Evolutionary conservation across 1,284 basidiomycete species (phyloP).

Genomic region (Sanghuangporus baumii): DNA sequence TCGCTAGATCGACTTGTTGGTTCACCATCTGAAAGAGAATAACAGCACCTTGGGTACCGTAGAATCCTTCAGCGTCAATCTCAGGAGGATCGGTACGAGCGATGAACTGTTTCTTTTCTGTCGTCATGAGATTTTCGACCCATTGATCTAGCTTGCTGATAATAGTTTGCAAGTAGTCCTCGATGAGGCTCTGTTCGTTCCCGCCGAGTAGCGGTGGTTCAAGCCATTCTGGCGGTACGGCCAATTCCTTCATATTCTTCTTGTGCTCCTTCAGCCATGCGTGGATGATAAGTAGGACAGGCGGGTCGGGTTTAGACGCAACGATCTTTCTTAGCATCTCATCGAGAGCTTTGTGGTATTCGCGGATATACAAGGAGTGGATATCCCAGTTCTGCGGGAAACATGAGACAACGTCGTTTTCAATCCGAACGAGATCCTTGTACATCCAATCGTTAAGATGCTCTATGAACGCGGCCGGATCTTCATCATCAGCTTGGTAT

Average conservation of each 20-base stretch:
- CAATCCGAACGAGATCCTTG: constrained; percentile 88
- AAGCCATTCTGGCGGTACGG: constrained; percentile 76
- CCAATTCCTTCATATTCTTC: constrained; percentile 90
- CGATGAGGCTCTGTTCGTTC: constrained; percentile 89
- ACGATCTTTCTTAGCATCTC: constrained; percentile 69
- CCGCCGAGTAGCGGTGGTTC: constrained; percentile 89
- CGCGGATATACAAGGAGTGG: constrained; percentile 77
- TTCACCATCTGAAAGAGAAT: constrained; percentile 99
- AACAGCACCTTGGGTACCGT: constrained; percentile 88
- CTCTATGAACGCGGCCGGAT: constrained; percentile 74
- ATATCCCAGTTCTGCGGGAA: constrained; percentile 94
- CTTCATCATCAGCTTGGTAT: constrained; percentile 55
- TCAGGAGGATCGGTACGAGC: constrained; percentile 85
- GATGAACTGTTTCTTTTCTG: constrained; percentile 84
- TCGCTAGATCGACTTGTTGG: constrained; percentile 92
- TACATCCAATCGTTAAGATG: constrained; percentile 83
- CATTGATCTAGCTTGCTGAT: constrained; percentile 97
- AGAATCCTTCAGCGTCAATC: constrained; percentile 82
- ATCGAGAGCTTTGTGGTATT: constrained; percentile 91
- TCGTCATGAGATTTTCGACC: constrained; percentile 91
- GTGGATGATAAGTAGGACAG: constrained; percentile 79
- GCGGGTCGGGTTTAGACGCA: constrained; percentile 79
- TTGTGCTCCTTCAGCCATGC: constrained; percentile 96
- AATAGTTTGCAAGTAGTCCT: constrained; percentile 93
- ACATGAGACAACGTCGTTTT: constrained; percentile 81